phyloP scores from a whole-genome alignment of 78 protist genomes.

The Goniomonas avonlea region DNA sequence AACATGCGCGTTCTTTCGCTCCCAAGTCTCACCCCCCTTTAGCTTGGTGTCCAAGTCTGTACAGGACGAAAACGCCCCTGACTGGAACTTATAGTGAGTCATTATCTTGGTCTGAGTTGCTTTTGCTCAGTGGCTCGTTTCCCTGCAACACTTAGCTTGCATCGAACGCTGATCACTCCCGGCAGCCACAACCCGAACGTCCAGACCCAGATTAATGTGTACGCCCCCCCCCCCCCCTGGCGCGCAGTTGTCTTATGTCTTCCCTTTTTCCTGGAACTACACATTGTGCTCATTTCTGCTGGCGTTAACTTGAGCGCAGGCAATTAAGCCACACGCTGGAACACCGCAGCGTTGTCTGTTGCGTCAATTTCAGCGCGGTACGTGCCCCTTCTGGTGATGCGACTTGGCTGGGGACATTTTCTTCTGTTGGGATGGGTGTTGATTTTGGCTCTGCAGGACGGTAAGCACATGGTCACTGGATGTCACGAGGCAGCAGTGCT shows the following conservation, averaged over 20 bases:
- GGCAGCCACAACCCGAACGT: neutral
- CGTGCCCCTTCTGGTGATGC: too few species aligned
- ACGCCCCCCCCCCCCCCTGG: neutral
- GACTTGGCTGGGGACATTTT: too few species aligned
- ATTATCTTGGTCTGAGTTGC: too few species aligned
- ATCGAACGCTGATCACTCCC: neutral
- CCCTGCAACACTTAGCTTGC: neutral
- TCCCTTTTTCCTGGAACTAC: neutral
- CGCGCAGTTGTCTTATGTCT: too few species aligned
- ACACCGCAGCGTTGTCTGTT: slow-evolving; percentile 71
- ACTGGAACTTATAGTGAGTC: too few species aligned
- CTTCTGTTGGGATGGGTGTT: too few species aligned
- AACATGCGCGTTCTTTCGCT: too few species aligned
- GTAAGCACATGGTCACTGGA: slow-evolving; percentile 67
- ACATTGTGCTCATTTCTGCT: neutral
- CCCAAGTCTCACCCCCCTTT: too few species aligned
- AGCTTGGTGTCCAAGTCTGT: too few species aligned
- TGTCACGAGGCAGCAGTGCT: slow-evolving; percentile 68
- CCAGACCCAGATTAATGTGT: neutral
- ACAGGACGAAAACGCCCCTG: too few species aligned
- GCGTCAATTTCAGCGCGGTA: slow-evolving; percentile 72
- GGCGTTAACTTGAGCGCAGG: too few species aligned
- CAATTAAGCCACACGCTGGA: slow-evolving; percentile 49
- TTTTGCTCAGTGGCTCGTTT: too few species aligned
- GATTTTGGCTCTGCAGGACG: slow-evolving; percentile 52